Evolutionary conservation across 2,329 filamentous ascomycete genomes (phyloP).

Genomic region (Anthostomella pinea): DNA sequence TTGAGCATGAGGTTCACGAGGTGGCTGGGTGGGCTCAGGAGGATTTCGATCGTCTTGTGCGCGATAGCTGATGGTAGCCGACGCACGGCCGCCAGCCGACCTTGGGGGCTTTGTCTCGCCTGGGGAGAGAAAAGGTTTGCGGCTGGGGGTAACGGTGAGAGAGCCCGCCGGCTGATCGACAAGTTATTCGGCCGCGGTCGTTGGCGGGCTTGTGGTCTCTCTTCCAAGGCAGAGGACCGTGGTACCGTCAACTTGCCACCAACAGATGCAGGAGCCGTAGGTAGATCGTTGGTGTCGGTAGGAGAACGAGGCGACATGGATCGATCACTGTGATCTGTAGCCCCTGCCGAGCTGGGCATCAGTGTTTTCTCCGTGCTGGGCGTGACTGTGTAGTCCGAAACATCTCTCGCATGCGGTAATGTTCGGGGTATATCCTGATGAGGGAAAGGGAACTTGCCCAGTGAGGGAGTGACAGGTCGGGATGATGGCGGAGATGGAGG

Average conservation of each 20-base stretch:
- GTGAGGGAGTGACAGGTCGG: slow-evolving; percentile 35
- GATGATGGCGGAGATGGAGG: slow-evolving; percentile 45
- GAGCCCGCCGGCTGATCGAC: slow-evolving; percentile 51
- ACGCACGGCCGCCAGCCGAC: slow-evolving; percentile 43
- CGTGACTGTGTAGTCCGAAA: slow-evolving; percentile 34
- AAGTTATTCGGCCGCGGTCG: slow-evolving; percentile 53
- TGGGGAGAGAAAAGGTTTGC: slow-evolving; percentile 62
- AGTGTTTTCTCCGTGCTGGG: slow-evolving; percentile 31
- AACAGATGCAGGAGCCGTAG: slow-evolving; percentile 4
- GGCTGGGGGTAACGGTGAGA: slow-evolving; percentile 66
- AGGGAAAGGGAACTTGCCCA: slow-evolving; percentile 35
- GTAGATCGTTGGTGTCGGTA: slow-evolving; percentile 3
- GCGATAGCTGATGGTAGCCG: slow-evolving; percentile 64
- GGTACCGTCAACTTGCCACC: slow-evolving; percentile 5
- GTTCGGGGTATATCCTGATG: slow-evolving; percentile 39
- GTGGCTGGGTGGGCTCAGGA: slow-evolving; percentile 77
- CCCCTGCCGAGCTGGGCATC: slow-evolving; percentile 28
- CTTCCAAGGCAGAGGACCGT: slow-evolving; percentile 28
- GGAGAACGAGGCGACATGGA: slow-evolving; percentile 21
- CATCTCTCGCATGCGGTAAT: slow-evolving; percentile 28
- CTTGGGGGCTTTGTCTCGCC: slow-evolving; percentile 34
- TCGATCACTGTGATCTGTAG: slow-evolving; percentile 26
- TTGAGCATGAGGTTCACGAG: slow-evolving; percentile 76
- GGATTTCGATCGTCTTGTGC: slow-evolving; percentile 71
- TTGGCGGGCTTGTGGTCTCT: slow-evolving; percentile 45